Conservation (phyloP, 345 rosid genomes). For the Murraya koenigii region DNA sequence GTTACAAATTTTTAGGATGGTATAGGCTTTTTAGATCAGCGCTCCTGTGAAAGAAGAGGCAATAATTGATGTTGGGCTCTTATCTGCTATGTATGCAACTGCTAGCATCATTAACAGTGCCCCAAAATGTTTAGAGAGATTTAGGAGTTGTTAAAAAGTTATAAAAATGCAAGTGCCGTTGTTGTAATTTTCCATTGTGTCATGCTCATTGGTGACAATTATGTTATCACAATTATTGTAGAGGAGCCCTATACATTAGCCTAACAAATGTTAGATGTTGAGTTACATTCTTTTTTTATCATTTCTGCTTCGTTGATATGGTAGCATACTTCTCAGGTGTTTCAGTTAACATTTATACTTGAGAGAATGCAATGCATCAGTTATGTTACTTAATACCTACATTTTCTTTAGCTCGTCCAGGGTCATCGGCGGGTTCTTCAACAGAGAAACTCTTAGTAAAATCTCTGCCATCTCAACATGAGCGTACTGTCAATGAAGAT, state of each 20-base stretch:
- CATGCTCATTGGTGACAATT: not conserved
- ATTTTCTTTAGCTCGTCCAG: constrained; percentile 3
- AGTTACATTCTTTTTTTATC: not conserved
- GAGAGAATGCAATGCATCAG: not conserved
- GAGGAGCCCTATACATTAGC: not conserved
- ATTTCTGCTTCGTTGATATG: not conserved
- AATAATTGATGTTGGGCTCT: not conserved
- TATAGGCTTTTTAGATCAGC: not conserved
- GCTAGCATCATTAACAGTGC: not conserved
- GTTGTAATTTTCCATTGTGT: not conserved
- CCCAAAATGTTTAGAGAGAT: not conserved
- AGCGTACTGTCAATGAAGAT: not conserved
- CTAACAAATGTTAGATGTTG: not conserved
- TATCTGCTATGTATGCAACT: not conserved
- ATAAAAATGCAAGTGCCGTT: not conserved
- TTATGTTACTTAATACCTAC: not conserved
- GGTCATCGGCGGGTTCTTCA: not conserved
- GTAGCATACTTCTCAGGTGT: not conserved
- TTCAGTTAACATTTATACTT: not conserved
- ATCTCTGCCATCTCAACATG: not conserved
- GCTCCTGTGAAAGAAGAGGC: not conserved
- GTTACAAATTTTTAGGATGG: not conserved
- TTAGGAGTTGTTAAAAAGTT: not conserved
- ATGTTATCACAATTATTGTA: not conserved
- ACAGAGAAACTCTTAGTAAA: constrained; percentile 1